phyloP scores from a whole-genome alignment of 2,329 filamentous ascomycete species.

The Talaromyces pinophilus region DNA sequence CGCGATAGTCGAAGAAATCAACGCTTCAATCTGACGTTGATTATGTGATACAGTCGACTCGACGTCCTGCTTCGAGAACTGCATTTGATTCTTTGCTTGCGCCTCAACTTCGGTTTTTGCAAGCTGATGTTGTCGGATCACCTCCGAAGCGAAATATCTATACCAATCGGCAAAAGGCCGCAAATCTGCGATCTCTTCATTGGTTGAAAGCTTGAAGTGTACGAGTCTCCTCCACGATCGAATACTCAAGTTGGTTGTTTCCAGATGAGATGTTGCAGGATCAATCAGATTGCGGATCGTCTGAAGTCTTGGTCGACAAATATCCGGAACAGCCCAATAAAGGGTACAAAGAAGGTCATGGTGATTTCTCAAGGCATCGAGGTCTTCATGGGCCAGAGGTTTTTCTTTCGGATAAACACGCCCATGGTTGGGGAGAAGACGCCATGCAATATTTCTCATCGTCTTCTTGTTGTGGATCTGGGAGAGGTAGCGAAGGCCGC shows the following conservation, averaged over 20 bases:
- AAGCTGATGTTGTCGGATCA: slow-evolving; percentile 56
- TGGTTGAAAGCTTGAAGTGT: slow-evolving; percentile 57
- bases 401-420: slow-evolving; percentile 62
- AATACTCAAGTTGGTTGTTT: slow-evolving; percentile 61
- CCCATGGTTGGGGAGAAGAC: slow-evolving; percentile 62
- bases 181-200: slow-evolving; percentile 49
- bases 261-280: slow-evolving; percentile 58
- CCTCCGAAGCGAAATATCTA: slow-evolving; percentile 54
- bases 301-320: slow-evolving; percentile 55
- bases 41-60: slow-evolving; percentile 58
- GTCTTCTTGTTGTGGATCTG: slow-evolving; percentile 54
- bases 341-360: slow-evolving; percentile 62
- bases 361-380: slow-evolving; percentile 62
- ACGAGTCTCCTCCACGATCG: slow-evolving; percentile 60
- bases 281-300: slow-evolving; percentile 58
- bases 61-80: slow-evolving; percentile 51
- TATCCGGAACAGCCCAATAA: slow-evolving; percentile 58
- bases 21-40: slow-evolving; percentile 58
- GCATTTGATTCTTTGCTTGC: slow-evolving; percentile 45
- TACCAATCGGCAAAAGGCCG: slow-evolving; percentile 58
- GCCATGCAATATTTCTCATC: slow-evolving; percentile 58
- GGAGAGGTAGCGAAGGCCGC: slow-evolving; percentile 52
- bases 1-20: slow-evolving; percentile 55
- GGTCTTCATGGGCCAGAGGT: slow-evolving; percentile 53
- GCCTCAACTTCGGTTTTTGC: slow-evolving; percentile 61